Percentiles rank a stretch among this genome's conserved stretches.
These are phyloP conservation scores for Exidia glandulosa DNA, from an alignment of 768 basidiomycete species.

Conservation along the genomic window DNA sequence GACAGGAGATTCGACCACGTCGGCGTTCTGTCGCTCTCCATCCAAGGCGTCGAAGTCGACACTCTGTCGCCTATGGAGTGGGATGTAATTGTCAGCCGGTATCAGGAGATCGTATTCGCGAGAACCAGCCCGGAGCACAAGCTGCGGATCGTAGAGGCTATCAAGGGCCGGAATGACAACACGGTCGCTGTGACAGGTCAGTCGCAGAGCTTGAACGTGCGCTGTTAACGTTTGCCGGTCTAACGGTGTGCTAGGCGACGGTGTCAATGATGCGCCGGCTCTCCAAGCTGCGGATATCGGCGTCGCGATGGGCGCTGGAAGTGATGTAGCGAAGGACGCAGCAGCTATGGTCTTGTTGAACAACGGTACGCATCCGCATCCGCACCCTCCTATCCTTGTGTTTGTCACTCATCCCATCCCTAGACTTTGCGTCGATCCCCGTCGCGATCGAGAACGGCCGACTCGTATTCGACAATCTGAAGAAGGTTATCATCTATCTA, in stretches of 20 bases:
- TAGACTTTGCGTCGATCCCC: conserved; percentile 48
- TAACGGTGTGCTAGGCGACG: conserved; percentile 36
- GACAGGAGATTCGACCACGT: conserved; percentile 9
- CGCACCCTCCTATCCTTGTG: no score
- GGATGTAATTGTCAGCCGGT: conserved; percentile 27
- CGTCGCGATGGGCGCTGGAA: conserved; percentile 40
- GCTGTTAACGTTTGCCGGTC: not conserved
- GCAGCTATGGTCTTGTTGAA: conserved; percentile 45
- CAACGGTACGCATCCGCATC: no score
- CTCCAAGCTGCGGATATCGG: conserved; percentile 46
- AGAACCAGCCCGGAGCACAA: conserved; percentile 49
- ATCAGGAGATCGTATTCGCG: conserved; percentile 39
- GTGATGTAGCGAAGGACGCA: conserved; percentile 44
- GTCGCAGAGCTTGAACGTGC: no score
- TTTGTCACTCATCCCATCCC: no score
- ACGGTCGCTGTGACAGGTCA: conserved; percentile 33
- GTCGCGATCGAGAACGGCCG: conserved; percentile 50
- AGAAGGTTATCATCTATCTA: conserved; percentile 42
- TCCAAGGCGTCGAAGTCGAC: conserved; percentile 36
- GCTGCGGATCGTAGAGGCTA: conserved; percentile 42
- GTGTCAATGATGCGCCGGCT: conserved; percentile 42
- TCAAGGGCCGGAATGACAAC: conserved; percentile 36
- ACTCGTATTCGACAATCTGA: conserved; percentile 52
- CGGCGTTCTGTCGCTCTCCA: conserved; percentile 26
- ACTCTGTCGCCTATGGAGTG: conserved; percentile 27